phyloP scores from a whole-genome alignment of 2,329 filamentous ascomycete species.

The Shiraia bambusicola region DNA sequence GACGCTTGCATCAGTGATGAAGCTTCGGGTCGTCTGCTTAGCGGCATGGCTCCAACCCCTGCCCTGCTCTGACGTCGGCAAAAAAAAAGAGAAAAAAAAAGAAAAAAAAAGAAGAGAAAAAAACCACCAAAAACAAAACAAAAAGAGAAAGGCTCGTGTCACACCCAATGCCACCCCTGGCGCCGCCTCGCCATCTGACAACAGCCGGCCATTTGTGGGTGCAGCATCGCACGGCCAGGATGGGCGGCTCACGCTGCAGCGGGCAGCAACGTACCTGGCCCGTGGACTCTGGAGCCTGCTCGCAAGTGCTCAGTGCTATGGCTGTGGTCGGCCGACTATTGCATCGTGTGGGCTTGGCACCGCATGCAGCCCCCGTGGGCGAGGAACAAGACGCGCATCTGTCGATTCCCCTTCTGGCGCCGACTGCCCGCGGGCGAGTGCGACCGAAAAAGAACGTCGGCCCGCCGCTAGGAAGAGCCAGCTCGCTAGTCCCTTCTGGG shows the following conservation, averaged over 20 bases:
- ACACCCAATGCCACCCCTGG: conserved; percentile 31
- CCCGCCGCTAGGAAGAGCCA: conserved; percentile 32
- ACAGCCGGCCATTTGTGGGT: conserved; percentile 25
- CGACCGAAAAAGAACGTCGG: conserved; percentile 26
- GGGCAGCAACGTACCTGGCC: conserved; percentile 30
- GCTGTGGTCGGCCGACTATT: conserved; percentile 14
- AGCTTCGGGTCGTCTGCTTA: conserved; percentile 39
- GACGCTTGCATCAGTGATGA: conserved; percentile 20
- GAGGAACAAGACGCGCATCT: conserved; percentile 24
- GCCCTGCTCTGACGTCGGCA: conserved; percentile 38
- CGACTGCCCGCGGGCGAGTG: conserved; percentile 19
- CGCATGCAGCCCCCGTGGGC: conserved; percentile 15
- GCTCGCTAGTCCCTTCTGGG: conserved; percentile 29
- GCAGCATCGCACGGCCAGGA: too few species aligned
- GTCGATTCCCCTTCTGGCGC: conserved; percentile 19
- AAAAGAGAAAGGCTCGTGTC: too few species aligned
- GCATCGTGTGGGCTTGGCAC: conserved; percentile 10
- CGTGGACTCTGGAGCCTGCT: conserved; percentile 29
- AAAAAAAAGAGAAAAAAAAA: conserved; percentile 13
- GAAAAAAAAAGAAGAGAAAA: too few species aligned
- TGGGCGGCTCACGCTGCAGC: conserved; percentile 20
- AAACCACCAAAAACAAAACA: too few species aligned
- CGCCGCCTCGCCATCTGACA: conserved; percentile 30
- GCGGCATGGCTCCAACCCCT: conserved; percentile 29
- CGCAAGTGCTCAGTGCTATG: too few species aligned